A percentile compares a stretch with the other conserved stretches of the same genome.
These are phyloP conservation scores for Acacia pycnantha DNA, from an alignment of 331 rosid species.

Conservation along the genomic window DNA sequence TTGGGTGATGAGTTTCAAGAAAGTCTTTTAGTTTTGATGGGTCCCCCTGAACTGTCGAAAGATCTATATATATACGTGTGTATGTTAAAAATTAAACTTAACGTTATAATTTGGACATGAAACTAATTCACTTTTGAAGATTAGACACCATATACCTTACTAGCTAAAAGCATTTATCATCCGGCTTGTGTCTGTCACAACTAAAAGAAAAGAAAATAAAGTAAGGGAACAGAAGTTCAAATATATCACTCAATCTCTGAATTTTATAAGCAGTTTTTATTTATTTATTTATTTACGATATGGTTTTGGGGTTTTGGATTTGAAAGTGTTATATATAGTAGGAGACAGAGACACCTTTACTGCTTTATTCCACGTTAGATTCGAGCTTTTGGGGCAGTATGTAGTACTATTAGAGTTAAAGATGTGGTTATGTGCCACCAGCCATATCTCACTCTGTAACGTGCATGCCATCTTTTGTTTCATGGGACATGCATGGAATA, in stretches of 20 bases:
- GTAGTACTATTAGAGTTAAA: slow-evolving; percentile 36
- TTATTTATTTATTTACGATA: neutral
- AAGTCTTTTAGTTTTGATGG: slow-evolving; percentile 45
- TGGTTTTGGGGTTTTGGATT: neutral
- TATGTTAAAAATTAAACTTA: slow-evolving; percentile 12
- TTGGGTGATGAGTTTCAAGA: slow-evolving; percentile 47
- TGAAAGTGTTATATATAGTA: slow-evolving; percentile 23
- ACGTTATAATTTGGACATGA: neutral
- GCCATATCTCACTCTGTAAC: slow-evolving; percentile 37
- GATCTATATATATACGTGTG: neutral
- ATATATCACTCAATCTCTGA: slow-evolving; percentile 25
- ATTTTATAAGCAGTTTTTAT: slow-evolving; percentile 3
- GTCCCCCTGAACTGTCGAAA: slow-evolving; percentile 26
- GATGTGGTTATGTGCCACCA: slow-evolving; percentile 37
- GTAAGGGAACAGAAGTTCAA: slow-evolving; percentile 38
- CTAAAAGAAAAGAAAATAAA: slow-evolving; percentile 1
- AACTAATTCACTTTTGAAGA: slow-evolving; percentile 18
- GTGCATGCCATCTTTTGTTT: slow-evolving; percentile 60
- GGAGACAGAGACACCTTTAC: slow-evolving; percentile 49
- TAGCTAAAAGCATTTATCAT: slow-evolving; percentile 11
- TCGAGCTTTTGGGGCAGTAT: slow-evolving; percentile 56
- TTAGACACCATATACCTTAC: neutral
- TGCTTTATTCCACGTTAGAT: slow-evolving; percentile 81
- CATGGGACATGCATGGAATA: slow-evolving; percentile 76
- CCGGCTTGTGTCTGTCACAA: slow-evolving; percentile 3